phyloP scores from a whole-genome alignment of 2,329 filamentous ascomycete genomes.

The Cercospora sesami region DNA sequence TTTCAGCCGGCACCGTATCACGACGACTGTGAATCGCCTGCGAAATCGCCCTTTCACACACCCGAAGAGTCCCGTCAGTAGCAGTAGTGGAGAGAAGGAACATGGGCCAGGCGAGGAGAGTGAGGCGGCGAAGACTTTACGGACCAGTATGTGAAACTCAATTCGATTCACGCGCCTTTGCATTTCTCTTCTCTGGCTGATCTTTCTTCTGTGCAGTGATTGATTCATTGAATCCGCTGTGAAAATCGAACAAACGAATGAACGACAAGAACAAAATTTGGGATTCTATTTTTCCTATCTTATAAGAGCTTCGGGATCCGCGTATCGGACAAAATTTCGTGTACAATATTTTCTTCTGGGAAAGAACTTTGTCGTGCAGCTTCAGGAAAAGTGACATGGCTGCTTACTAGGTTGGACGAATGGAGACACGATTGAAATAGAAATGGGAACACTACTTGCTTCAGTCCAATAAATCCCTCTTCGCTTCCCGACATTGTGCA shows the following conservation, averaged over 20 bases:
- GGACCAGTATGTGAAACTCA: not conserved
- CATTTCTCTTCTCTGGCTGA: not conserved
- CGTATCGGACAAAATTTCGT: too few species aligned
- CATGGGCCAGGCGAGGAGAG: not conserved
- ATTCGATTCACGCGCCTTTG: not conserved
- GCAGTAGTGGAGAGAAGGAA: not conserved
- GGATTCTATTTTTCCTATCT: not conserved
- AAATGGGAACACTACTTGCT: too few species aligned
- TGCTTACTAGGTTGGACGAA: too few species aligned
- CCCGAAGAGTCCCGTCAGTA: not conserved
- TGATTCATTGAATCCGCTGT: not conserved
- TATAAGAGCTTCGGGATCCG: too few species aligned
- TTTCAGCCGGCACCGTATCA: conserved; percentile 4
- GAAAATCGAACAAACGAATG: not conserved
- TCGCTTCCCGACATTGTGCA: too few species aligned
- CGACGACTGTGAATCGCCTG: conserved; percentile 1
- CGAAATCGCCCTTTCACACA: not conserved
- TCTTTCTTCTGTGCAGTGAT: not conserved
- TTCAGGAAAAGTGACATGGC: too few species aligned
- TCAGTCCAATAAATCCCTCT: too few species aligned
- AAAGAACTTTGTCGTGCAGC: too few species aligned
- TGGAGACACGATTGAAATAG: too few species aligned
- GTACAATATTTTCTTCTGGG: too few species aligned
- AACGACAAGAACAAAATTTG: not conserved
- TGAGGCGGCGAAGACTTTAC: not conserved